Evolutionary conservation across 2,329 filamentous ascomycete genomes (phyloP).

Genomic region (Huntiella bhutanensis): DNA sequence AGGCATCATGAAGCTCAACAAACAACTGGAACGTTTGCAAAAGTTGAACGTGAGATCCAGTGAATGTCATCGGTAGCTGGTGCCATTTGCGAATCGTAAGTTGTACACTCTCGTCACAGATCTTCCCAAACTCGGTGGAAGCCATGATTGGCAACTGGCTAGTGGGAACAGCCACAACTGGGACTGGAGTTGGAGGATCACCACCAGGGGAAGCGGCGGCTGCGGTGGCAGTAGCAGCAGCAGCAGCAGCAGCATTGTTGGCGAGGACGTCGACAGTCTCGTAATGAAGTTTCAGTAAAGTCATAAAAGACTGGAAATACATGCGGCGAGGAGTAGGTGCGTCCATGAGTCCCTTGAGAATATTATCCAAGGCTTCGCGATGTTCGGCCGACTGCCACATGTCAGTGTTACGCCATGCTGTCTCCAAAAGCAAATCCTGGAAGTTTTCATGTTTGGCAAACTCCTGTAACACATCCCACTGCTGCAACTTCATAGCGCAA

Average conservation of each 20-base stretch:
- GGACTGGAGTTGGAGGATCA: not conserved
- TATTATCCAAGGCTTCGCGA: slow-evolving; percentile 72
- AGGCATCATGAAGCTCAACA: slow-evolving; percentile 93
- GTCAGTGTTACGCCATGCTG: slow-evolving; percentile 87
- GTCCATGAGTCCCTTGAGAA: slow-evolving; percentile 95
- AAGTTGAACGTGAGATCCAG: slow-evolving; percentile 84
- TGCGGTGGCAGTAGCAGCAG: slow-evolving; percentile 2
- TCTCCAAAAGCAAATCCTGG: slow-evolving; percentile 86
- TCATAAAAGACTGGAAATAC: slow-evolving; percentile 99
- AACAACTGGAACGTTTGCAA: slow-evolving; percentile 96
- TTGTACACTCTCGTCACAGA: slow-evolving; percentile 94
- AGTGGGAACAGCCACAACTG: not conserved
- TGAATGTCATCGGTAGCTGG: slow-evolving; percentile 83
- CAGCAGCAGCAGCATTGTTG: slow-evolving; percentile 54
- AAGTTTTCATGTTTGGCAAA: slow-evolving; percentile 98
- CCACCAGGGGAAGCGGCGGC: not conserved
- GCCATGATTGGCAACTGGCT: slow-evolving; percentile 9
- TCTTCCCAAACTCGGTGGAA: slow-evolving; percentile 61
- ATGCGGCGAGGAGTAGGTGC: slow-evolving; percentile 81
- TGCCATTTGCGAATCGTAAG: slow-evolving; percentile 97
- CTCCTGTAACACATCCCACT: slow-evolving; percentile 95
- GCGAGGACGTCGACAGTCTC: slow-evolving; percentile 7
- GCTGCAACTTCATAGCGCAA: slow-evolving; percentile 92
- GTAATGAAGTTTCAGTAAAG: slow-evolving; percentile 69
- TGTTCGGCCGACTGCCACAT: slow-evolving; percentile 80